A percentile compares a stretch with the other conserved stretches of the same genome.
phyloP scores from a whole-genome alignment of 306 rosid species.

The Dicorynia guianensis region DNA sequence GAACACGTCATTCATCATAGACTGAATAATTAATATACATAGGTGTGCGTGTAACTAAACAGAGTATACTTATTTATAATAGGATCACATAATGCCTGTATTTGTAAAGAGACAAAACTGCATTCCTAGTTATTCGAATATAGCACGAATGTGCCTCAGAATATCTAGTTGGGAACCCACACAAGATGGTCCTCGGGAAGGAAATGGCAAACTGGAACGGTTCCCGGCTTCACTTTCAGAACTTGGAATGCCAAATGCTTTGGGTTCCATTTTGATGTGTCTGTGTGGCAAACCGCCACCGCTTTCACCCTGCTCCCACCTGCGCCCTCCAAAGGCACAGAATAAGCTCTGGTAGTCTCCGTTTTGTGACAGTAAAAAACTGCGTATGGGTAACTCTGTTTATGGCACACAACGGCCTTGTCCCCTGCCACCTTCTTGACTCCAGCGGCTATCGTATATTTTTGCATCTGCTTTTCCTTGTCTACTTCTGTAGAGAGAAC shows the following conservation, averaged over 20 bases:
- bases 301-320: conserved; percentile 68
- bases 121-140: conserved; percentile 25
- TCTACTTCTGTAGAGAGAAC: conserved; percentile 69
- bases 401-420: conserved; percentile 74
- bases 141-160: neutral
- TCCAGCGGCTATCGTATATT: conserved; percentile 48
- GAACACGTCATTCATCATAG: too few relatives aligned
- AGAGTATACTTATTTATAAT: too few relatives aligned
- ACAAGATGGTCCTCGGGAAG: conserved; percentile 86
- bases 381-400: conserved; percentile 71
- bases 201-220: conserved; percentile 80
- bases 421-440: conserved; percentile 50
- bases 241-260: conserved; percentile 83
- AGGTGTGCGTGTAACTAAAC: too few relatives aligned
- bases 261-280: conserved; percentile 85
- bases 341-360: conserved; percentile 46
- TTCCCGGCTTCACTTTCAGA: conserved; percentile 82
- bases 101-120: too few relatives aligned
- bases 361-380: conserved; percentile 81
- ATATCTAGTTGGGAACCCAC: conserved; percentile 65
- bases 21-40: too few relatives aligned
- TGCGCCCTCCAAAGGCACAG: conserved; percentile 61
- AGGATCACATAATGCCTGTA: too few relatives aligned
- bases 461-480: conserved; percentile 49
- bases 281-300: conserved; percentile 74